Evolutionary conservation across 208 protist species (phyloP).

Genomic region (Ichthyophonus hoferi): DNA sequence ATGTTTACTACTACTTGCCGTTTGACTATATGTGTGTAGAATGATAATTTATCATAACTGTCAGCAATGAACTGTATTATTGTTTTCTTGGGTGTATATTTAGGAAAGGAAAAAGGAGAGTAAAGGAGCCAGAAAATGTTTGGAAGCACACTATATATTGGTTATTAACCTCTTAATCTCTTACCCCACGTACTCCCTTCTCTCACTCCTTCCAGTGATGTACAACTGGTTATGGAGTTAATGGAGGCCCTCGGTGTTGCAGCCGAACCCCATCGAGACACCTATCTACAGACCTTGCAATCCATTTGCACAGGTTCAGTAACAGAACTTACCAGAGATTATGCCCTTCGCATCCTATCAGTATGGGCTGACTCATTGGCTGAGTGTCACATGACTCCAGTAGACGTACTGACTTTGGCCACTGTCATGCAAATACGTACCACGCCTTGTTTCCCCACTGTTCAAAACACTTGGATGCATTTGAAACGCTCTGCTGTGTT

Average conservation of each 20-base stretch:
- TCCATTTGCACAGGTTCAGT: neutral
- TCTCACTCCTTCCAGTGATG: neutral
- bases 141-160: too few species aligned
- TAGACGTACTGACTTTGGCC: neutral
- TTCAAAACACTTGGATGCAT: neutral
- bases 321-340: neutral
- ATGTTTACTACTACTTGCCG: too few species aligned
- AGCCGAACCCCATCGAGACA: neutral
- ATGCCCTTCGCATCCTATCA: neutral
- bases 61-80: too few species aligned
- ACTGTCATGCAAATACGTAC: neutral
- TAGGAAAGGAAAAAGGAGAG: too few species aligned
- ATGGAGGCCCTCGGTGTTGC: neutral
- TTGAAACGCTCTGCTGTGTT: neutral
- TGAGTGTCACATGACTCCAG: neutral
- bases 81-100: too few species aligned
- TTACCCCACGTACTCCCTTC: neutral
- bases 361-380: neutral
- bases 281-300: neutral
- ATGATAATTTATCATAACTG: too few species aligned
- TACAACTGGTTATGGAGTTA: neutral
- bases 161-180: neutral
- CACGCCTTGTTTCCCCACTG: neutral
- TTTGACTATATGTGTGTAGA: too few species aligned
- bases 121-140: too few species aligned